These are phyloP conservation scores for Chytridiales sp. DNA, from an alignment of 371 early-diverging fungal genomes.

Conservation along the genomic window DNA sequence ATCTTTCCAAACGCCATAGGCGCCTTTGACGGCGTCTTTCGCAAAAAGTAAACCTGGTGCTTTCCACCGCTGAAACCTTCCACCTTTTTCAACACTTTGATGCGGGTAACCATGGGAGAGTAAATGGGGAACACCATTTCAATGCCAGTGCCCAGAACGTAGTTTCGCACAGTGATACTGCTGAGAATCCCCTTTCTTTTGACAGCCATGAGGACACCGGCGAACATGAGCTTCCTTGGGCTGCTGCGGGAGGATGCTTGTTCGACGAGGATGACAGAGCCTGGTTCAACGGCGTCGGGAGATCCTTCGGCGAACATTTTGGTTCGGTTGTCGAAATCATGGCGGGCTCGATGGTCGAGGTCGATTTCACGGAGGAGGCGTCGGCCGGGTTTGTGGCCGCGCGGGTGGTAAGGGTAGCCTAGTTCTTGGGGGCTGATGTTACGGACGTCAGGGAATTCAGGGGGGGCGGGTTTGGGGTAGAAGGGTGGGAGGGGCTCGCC, in stretches of 20 bases:
- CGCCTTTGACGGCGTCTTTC: conserved; percentile 27
- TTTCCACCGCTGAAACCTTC: conserved; percentile 18
- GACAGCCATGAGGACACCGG: conserved; percentile 46
- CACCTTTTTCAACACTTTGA: conserved; percentile 44
- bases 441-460: conserved; percentile 2
- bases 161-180: conserved; percentile 41
- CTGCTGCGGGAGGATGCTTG: conserved; percentile 39
- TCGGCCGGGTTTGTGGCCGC: conserved; percentile 18
- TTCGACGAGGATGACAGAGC: conserved; percentile 45
- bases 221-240: conserved; percentile 43
- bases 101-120: conserved; percentile 44
- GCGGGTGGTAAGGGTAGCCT: conserved; percentile 30
- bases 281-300: conserved; percentile 41
- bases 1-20: conserved; percentile 38
- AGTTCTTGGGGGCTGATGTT: conserved; percentile 11
- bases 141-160: conserved; percentile 47
- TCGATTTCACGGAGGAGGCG: conserved; percentile 41
- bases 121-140: conserved; percentile 49
- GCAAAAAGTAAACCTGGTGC: conserved; percentile 33
- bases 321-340: conserved; percentile 37
- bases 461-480: conserved; percentile 25
- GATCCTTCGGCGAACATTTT: conserved; percentile 30
- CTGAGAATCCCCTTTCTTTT: conserved; percentile 42
- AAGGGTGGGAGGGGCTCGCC: conserved; percentile 37
- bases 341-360: conserved; percentile 38